These are phyloP conservation scores for Chiua virens DNA, from an alignment of 768 basidiomycete genomes.

Conservation along the genomic window DNA sequence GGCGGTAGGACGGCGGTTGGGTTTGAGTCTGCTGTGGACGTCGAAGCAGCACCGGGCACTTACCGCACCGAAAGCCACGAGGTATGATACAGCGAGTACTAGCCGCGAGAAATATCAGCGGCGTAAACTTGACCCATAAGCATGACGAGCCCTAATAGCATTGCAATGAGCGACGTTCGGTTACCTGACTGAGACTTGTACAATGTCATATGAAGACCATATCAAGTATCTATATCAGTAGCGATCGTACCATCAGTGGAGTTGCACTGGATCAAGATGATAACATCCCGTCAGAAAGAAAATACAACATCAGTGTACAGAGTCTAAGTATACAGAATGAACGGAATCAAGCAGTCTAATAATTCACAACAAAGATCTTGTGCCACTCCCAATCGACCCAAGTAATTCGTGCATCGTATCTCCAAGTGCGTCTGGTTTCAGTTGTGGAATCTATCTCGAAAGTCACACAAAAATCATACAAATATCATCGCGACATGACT, in stretches of 20 bases:
- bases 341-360: neutral
- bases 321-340: neutral
- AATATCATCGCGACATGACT: neutral
- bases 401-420: constrained; percentile 28
- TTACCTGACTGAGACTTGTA: too few species aligned
- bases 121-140: neutral
- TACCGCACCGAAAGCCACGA: neutral
- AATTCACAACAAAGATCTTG: constrained; percentile 15
- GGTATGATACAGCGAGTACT: neutral
- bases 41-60: neutral
- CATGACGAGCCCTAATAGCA: neutral
- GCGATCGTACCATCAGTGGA: too few species aligned
- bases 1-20: neutral
- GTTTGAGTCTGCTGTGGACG: neutral
- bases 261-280: too few species aligned
- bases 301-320: too few species aligned
- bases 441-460: constrained; percentile 23
- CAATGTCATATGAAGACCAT: too few species aligned
- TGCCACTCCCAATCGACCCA: constrained; percentile 4
- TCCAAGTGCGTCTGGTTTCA: constrained; percentile 29
- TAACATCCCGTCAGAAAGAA: too few species aligned
- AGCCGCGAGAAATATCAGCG: neutral
- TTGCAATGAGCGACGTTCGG: too few species aligned
- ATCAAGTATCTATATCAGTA: too few species aligned
- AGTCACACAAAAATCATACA: neutral